Conservation (phyloP, 805 yeast genomes). For the Metschnikowia sp. region DNA sequence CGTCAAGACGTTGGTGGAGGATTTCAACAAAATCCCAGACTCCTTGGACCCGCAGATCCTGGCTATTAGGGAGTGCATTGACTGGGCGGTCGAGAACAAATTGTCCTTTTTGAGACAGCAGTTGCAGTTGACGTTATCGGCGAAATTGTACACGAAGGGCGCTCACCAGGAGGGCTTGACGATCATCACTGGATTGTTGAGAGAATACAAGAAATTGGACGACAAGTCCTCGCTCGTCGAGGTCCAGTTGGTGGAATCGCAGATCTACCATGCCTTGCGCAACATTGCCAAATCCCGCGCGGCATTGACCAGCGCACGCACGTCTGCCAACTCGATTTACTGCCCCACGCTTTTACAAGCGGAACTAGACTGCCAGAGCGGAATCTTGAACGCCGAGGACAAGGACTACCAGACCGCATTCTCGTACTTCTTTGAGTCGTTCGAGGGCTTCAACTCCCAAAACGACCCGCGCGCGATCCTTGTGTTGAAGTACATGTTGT, state of each 20-base stretch:
- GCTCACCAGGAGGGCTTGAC: conserved; percentile 66
- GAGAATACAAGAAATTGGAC: conserved; percentile 88
- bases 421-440: conserved; percentile 92
- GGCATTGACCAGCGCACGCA: conserved; percentile 89
- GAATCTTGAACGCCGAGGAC: conserved; percentile 93
- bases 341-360: conserved; percentile 94
- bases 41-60: conserved; percentile 67
- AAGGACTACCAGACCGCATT: conserved; percentile 94
- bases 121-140: conserved; percentile 77
- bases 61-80: conserved; percentile 74
- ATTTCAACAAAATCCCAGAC: conserved; percentile 60
- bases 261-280: conserved; percentile 86
- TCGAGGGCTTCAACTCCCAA: conserved; percentile 81
- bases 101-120: conserved; percentile 87
- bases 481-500: conserved; percentile 86
- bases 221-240: conserved; percentile 95
- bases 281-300: conserved; percentile 90
- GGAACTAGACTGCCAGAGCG: conserved; percentile 91
- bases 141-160: conserved; percentile 64
- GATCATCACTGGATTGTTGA: conserved; percentile 66
- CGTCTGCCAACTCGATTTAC: conserved; percentile 95
- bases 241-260: conserved; percentile 87
- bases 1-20: conserved; percentile 75
- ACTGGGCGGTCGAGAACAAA: conserved; percentile 81
- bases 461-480: conserved; percentile 59